Base-by-base conservation (phyloP, 1,284 basidiomycete species). In the Cerioporus squamosus region DNA sequence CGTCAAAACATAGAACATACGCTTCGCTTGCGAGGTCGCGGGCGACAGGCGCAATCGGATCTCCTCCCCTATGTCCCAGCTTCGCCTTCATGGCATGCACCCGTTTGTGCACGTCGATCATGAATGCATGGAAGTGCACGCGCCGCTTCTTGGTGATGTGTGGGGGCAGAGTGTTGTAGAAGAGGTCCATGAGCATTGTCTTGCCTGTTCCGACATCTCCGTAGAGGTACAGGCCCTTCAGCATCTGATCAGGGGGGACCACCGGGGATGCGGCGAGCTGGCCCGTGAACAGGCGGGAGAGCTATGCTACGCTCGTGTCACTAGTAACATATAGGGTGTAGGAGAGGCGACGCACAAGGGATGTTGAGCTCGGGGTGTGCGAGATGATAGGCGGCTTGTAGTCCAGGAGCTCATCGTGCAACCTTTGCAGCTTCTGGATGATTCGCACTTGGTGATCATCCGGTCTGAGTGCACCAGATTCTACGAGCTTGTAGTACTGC, bases 131-230 rank as follows among this genome's bases (percentile, higher is more conserved):
- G 71, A 99, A 99, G 75, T 99, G 97, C 18, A 98, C 93, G 38
- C 97, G 84, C 40, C 91, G 90, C 71, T 94, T 94, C 59, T 84
- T 82, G 44, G 76, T 85, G 62, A 96, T 83, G 61, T 87, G 84
- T 0, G 81, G 69, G 0, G 96, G 95, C 1, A 99, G 84, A 1
- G 95, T 91, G 62, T 91, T 88, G 79, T 94, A 95, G 76, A 99
- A 97, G 18, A 99, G 80, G 74, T 99, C 97, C 97, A 99, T 99
- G 62, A 99, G 87, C 96, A 99, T 98, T 0, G 93, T 94, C 81
- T 95, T 95, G 23, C 97, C 97, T 5, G 96, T 98, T 0, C 97
- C 97, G 55, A 99, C 97, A 65, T 95, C 93, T 39, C 97, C 97
- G 72, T 93, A 95, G n/a, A 99, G 87, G 75, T 99, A 99, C 23